A percentile compares a stretch with the other conserved stretches of the same genome.
Conservation (phyloP, 2,329 filamentous ascomycete species). For the Huntiella omanensis region DNA sequence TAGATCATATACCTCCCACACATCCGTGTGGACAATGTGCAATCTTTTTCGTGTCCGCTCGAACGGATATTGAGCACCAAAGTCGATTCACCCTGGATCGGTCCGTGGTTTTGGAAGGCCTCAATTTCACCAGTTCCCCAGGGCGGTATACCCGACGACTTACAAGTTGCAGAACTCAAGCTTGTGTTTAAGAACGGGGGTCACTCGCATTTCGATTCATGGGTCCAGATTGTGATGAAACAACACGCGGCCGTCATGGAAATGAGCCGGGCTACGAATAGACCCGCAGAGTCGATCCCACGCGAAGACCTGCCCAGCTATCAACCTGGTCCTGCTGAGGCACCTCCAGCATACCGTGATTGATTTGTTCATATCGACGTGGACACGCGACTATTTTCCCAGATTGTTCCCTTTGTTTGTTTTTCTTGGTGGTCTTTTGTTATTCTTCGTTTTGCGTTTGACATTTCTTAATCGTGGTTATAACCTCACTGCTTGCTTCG, state of each 20-base stretch:
- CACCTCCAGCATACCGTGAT: no score
- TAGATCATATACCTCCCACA: slow-evolving; percentile 73
- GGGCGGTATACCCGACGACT: slow-evolving; percentile 60
- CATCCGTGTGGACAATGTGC: no score
- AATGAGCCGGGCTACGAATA: slow-evolving; percentile 49
- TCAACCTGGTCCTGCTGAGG: slow-evolving; percentile 2
- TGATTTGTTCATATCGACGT: no score
- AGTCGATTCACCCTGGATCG: slow-evolving; percentile 63
- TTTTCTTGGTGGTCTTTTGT: no score
- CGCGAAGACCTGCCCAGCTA: slow-evolving; percentile 81
- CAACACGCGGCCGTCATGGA: slow-evolving; percentile 65
- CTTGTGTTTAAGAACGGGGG: slow-evolving; percentile 88
- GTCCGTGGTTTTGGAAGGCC: slow-evolving; percentile 76
- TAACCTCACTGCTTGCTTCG: no score
- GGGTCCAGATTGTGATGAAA: slow-evolving; percentile 71
- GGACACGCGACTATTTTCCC: no score
- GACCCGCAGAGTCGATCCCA: slow-evolving; percentile 42
- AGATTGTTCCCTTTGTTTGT: no score
- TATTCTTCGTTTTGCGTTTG: no score
- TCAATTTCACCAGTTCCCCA: slow-evolving; percentile 62
- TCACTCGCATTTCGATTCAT: slow-evolving; percentile 75
- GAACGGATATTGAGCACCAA: no score
- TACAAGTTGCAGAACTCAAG: slow-evolving; percentile 59
- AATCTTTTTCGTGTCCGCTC: no score
- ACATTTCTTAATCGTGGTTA: no score